Percentiles rank a stretch among this genome's conserved stretches.
Conservation (phyloP, 148 eudicot species). For the Simmondsia chinensis region DNA sequence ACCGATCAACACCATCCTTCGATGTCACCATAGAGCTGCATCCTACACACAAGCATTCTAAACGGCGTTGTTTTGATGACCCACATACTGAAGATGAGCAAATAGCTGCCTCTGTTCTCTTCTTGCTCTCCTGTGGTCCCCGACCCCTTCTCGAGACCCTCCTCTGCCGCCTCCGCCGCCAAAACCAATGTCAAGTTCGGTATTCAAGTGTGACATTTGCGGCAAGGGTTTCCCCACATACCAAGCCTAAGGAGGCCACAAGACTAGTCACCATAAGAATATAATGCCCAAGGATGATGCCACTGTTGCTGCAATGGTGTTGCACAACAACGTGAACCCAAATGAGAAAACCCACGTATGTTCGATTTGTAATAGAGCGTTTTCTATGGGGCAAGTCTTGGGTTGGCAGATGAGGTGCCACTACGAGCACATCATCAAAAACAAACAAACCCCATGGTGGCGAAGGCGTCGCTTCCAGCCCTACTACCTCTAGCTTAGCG, state of each 20-base stretch:
- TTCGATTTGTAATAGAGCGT: constrained; percentile 40
- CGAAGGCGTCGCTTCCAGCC: background rate
- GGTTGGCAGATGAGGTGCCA: constrained; percentile 81
- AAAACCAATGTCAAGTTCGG: background rate
- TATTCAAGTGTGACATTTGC: constrained; percentile 54
- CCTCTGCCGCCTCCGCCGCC: no score
- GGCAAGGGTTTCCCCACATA: constrained; percentile 43
- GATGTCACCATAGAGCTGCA: no score
- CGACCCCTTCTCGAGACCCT: no score
- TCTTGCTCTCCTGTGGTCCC: no score
- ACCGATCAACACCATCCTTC: no score
- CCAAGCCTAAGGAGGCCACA: constrained; percentile 82
- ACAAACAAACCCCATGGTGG: background rate
- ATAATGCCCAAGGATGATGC: constrained; percentile 7
- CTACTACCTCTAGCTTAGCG: background rate
- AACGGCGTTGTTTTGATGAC: no score
- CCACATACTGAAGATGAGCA: no score
- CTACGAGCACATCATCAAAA: constrained; percentile 41
- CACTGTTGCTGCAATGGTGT: background rate
- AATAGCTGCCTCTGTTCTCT: no score
- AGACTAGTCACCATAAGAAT: constrained; percentile 68
- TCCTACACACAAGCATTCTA: no score
- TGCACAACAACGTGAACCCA: background rate
- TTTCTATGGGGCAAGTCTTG: constrained; percentile 66
- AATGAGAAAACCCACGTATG: constrained; percentile 32